A percentile compares a stretch with the other conserved stretches of the same genome.
Evolutionary conservation across 2,329 filamentous ascomycete genomes (phyloP).

Genomic region (Colletotrichum horii): DNA sequence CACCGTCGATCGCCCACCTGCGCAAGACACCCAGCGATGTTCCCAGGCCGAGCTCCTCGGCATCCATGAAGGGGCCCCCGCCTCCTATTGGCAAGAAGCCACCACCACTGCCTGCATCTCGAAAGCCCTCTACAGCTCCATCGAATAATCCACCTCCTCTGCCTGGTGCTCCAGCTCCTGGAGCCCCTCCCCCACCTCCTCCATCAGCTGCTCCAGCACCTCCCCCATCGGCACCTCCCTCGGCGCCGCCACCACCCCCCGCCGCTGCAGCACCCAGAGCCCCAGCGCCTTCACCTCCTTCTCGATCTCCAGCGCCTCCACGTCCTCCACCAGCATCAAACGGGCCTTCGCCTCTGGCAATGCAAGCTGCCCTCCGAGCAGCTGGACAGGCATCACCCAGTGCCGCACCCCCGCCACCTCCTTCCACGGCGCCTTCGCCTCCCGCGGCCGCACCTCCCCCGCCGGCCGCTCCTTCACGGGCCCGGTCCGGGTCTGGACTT

Average conservation of each 20-base stretch:
- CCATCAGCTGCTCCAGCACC: constrained; percentile 41
- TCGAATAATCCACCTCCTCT: constrained; percentile 39
- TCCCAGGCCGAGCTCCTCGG: constrained; percentile 64
- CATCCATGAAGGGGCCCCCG: constrained; percentile 72
- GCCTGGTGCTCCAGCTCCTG: constrained; percentile 34
- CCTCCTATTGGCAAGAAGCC: constrained; percentile 81
- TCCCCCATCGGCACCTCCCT: constrained; percentile 45
- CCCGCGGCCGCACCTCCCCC: constrained; percentile 40
- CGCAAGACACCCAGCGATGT: constrained; percentile 59
- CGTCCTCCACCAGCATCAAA: constrained; percentile 38
- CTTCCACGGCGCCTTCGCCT: constrained; percentile 43
- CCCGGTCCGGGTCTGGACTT: constrained; percentile 51
- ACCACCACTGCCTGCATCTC: constrained; percentile 64
- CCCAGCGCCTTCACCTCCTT: constrained; percentile 40
- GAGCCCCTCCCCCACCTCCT: constrained; percentile 34
- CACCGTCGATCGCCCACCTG: constrained; percentile 63
- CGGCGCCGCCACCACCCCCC: constrained; percentile 45
- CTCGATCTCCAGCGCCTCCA: constrained; percentile 37
- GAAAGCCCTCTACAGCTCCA: constrained; percentile 56
- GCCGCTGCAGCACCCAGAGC: constrained; percentile 42
- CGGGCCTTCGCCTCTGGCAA: constrained; percentile 42
- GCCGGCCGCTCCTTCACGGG: constrained; percentile 37
- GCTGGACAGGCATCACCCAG: constrained; percentile 45
- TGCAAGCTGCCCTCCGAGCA: constrained; percentile 49
- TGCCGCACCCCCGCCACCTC: constrained; percentile 40